These are phyloP conservation scores for Pythium phragmitis DNA, from an alignment of 352 stramenopile genomes.

Conservation along the genomic window DNA sequence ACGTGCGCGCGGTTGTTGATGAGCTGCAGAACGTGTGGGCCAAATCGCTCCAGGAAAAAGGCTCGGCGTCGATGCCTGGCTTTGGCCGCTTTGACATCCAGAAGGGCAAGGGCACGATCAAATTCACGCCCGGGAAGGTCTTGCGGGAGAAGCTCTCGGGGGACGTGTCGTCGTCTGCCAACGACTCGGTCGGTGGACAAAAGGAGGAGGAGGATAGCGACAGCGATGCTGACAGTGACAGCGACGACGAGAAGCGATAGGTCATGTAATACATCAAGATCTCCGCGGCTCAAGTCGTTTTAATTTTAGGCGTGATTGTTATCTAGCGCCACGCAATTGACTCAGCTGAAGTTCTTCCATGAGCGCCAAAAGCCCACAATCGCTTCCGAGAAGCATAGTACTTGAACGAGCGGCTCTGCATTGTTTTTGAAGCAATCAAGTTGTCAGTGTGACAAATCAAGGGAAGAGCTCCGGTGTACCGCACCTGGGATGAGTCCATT, in stretches of 20 bases:
- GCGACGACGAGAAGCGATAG: slow-evolving; percentile 16
- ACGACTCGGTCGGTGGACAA: not conserved
- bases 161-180: slow-evolving; percentile 39
- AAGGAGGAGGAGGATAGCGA: slow-evolving; percentile 17
- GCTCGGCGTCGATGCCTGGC: slow-evolving; percentile 35
- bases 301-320: not conserved
- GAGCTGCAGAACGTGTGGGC: slow-evolving; percentile 43
- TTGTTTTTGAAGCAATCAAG: not conserved
- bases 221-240: slow-evolving; percentile 2
- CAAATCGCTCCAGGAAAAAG: slow-evolving; percentile 44
- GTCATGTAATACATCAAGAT: not conserved
- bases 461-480: not conserved
- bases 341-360: slow-evolving; percentile 48
- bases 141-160: slow-evolving; percentile 41
- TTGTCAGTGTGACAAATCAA: not conserved
- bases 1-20: slow-evolving; percentile 43
- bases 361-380: slow-evolving; percentile 69
- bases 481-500: slow-evolving; percentile 65
- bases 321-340: not conserved
- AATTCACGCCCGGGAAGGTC: slow-evolving; percentile 42
- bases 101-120: slow-evolving; percentile 46
- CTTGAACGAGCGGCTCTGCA: slow-evolving; percentile 64
- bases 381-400: slow-evolving; percentile 71
- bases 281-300: not conserved
- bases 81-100: slow-evolving; percentile 48